These are phyloP conservation scores for Adenanthera pavonina DNA, from an alignment of 306 rosid genomes.

Conservation along the genomic window DNA sequence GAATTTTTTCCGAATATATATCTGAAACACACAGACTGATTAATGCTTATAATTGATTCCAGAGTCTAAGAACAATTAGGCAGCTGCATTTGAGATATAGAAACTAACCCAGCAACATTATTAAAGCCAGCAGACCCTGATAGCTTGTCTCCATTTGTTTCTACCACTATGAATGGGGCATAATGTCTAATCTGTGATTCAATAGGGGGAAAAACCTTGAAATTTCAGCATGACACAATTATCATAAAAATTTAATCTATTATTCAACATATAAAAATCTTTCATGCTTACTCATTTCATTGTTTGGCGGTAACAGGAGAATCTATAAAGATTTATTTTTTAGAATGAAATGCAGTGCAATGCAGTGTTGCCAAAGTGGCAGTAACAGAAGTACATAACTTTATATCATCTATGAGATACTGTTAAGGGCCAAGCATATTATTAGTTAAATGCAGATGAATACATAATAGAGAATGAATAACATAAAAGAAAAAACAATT, in stretches of 20 bases:
- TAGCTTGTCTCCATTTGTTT: constrained; percentile 80
- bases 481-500: not conserved
- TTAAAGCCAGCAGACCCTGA: constrained; percentile 82
- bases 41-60: constrained; percentile 16
- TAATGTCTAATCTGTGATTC: constrained; percentile 79
- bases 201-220: too few species aligned
- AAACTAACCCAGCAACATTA: constrained; percentile 79
- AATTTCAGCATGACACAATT: constrained; percentile 3
- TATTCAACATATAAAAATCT: not conserved
- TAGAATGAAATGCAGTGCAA: not conserved
- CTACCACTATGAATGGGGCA: constrained; percentile 70
- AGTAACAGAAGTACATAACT: not conserved
- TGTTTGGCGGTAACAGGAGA: not conserved
- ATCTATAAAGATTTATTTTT: not conserved
- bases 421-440: not conserved
- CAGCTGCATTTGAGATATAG: not conserved
- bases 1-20: constrained; percentile 94
- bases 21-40: constrained; percentile 43
- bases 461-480: not conserved
- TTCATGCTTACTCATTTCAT: not conserved
- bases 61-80: constrained; percentile 1
- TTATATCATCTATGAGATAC: constrained; percentile 8
- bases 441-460: not conserved
- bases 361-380: not conserved
- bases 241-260: not conserved